Percentiles rank a stretch among this genome's conserved stretches.
Conservation (phyloP, 345 rosid species). For the Clarkia xantiana region DNA sequence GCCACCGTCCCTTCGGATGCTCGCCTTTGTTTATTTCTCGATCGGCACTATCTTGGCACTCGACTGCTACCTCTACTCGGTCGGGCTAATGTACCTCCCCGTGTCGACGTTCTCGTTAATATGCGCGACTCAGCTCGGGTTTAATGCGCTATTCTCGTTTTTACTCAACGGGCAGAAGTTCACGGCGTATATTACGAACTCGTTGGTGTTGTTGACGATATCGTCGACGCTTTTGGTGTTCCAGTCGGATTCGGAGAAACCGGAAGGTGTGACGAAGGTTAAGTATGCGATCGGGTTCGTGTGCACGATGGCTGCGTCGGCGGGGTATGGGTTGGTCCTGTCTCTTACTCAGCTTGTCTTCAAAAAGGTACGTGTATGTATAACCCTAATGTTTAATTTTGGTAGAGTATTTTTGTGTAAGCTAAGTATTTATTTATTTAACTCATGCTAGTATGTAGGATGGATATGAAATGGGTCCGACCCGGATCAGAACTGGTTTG, state of each 20-base stretch:
- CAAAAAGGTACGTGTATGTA: constrained; percentile 12
- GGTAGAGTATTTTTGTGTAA: too few relatives aligned
- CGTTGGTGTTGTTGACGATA: constrained; percentile 26
- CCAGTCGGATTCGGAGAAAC: constrained; percentile 10
- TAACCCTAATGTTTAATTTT: too few relatives aligned
- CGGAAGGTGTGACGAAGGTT: constrained; percentile 4
- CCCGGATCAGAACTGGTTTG: too few relatives aligned
- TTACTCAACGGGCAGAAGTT: constrained; percentile 29
- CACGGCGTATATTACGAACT: constrained; percentile 25
- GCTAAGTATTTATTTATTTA: too few relatives aligned
- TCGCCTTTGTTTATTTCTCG: constrained; percentile 13
- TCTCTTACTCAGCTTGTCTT: constrained; percentile 16
- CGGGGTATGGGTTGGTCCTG: constrained; percentile 17
- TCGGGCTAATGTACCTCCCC: constrained; percentile 31
- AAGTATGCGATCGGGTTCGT: constrained; percentile 25
- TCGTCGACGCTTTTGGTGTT: constrained; percentile 28
- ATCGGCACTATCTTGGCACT: constrained; percentile 12
- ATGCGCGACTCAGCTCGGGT: constrained; percentile 27
- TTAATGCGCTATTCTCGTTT: constrained; percentile 33
- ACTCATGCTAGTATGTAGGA: too few relatives aligned
- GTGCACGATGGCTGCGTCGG: constrained; percentile 24
- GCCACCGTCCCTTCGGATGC: constrained; percentile 10
- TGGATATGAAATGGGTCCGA: too few relatives aligned
- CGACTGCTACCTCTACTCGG: constrained; percentile 17
- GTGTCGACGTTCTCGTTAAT: constrained; percentile 32